Conservation (phyloP, 1,284 basidiomycete genomes). For the Quambalaria eucalypti region DNA sequence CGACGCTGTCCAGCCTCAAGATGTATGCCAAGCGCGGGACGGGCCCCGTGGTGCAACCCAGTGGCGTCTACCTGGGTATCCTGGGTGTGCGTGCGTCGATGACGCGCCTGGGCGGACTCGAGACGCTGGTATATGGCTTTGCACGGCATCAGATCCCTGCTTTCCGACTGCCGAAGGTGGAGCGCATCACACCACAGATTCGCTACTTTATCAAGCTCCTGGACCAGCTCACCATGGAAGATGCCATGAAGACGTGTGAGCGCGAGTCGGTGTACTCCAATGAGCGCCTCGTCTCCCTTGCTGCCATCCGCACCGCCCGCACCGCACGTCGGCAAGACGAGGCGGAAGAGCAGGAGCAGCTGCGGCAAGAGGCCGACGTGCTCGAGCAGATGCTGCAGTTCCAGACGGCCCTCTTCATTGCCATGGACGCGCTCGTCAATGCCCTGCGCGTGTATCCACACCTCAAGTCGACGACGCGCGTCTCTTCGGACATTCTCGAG, state of each 20-base stretch:
- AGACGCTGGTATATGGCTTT: conserved; percentile 52
- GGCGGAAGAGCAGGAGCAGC: conserved; percentile 16
- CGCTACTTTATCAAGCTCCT: conserved; percentile 48
- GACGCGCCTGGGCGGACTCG: conserved; percentile 38
- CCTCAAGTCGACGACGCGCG: conserved; percentile 47
- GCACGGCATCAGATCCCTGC: conserved; percentile 54
- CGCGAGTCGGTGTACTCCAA: conserved; percentile 45
- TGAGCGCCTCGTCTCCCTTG: conserved; percentile 17
- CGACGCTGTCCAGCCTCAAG: conserved; percentile 51
- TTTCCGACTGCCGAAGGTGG: conserved; percentile 52
- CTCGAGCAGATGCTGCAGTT: conserved; percentile 51
- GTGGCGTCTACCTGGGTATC: conserved; percentile 52
- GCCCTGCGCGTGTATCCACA: conserved; percentile 51
- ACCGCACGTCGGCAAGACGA: conserved; percentile 10
- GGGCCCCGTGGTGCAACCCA: conserved; percentile 51
- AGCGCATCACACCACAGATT: conserved; percentile 48
- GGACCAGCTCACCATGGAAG: conserved; percentile 49
- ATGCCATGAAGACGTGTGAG: conserved; percentile 49
- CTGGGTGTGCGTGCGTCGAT: conserved; percentile 51
- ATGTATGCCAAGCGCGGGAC: conserved; percentile 52
- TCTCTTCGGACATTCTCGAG: conserved; percentile 52
- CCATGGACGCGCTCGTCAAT: conserved; percentile 50
- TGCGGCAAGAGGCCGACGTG: conserved; percentile 25
- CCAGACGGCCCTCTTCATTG: conserved; percentile 51
- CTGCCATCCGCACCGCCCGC: background rate